Evolutionary conservation across 768 basidiomycete species (phyloP).

Genomic region (Nidula microcarpa): DNA sequence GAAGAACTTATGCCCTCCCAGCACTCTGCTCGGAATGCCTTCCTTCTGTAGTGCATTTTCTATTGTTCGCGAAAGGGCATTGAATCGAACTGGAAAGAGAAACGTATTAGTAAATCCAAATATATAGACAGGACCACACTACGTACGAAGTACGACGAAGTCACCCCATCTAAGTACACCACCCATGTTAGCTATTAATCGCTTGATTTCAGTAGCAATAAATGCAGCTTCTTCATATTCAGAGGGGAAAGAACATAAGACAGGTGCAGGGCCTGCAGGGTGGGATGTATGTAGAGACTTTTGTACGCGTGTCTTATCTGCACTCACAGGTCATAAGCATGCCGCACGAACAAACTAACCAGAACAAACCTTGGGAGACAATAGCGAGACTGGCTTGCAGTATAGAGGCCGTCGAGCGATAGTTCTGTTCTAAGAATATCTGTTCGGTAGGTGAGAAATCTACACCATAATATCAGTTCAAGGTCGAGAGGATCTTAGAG

Average conservation of each 20-base stretch:
- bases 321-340: not conserved
- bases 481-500: not conserved
- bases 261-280: slow-evolving; percentile 55
- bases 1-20: slow-evolving; percentile 85
- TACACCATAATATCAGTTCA: slow-evolving; percentile 14
- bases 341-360: not conserved
- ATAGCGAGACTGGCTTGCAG: slow-evolving; percentile 71
- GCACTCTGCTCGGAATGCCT: slow-evolving; percentile 72
- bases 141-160: slow-evolving; percentile 79
- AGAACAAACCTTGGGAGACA: slow-evolving; percentile 66
- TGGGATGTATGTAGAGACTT: slow-evolving; percentile 75
- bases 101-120: not conserved
- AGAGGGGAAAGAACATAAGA: slow-evolving; percentile 46
- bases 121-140: not conserved
- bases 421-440: slow-evolving; percentile 82
- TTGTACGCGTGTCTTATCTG: slow-evolving; percentile 72
- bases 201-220: slow-evolving; percentile 76
- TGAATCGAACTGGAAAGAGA: slow-evolving; percentile 64
- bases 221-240: slow-evolving; percentile 68
- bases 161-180: slow-evolving; percentile 70
- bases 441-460: slow-evolving; percentile 66
- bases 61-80: slow-evolving; percentile 71
- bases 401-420: slow-evolving; percentile 79
- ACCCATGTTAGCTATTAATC: slow-evolving; percentile 70
- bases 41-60: slow-evolving; percentile 76